Evolutionary conservation across 2,329 filamentous ascomycete species (phyloP), one percentile per base, ranked within the genome.

Genomic region (Arthrinium phaeospermum): DNA sequence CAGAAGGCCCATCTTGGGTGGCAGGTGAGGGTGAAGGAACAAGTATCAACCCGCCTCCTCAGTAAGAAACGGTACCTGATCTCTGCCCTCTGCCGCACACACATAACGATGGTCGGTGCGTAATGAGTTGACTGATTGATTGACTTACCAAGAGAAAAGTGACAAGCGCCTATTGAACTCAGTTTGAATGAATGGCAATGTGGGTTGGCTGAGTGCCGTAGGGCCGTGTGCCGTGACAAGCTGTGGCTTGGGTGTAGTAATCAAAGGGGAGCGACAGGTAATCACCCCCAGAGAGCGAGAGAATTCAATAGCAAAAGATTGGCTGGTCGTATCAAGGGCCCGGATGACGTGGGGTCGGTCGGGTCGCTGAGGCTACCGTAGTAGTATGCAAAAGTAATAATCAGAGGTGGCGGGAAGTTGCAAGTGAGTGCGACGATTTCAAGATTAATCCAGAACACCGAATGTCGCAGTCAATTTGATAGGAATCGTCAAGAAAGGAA

Each of bases 381-480:
- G 41, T 41, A 41, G 57, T 64, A 22, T 41, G 37, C 10, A 41
- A 41, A n/a, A 41, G 57, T 64, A 64, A 37, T 64, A 64, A 41
- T n/a, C 34, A 41, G 57, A 41, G 57, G 57, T 64, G 57, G 57
- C 57, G 57, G 57, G 57, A 64, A 64, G 34, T 5, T 30, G 57
- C 34, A 64, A 64, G 57, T 64, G 57, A 19, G 57, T 64, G 57
- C 57, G 57, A 41, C 57, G 57, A 64, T 13, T 64, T 41, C 57
- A 64, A 64, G 57, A 64, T 64, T 64, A 41, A 64, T 64, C 57
- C 30, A 64, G 57, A 64, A 64, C 57, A 64, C 57, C 57, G 57
- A 64, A 64, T 64, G 57, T 64, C 57, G 57, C 57, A 64, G 57
- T 64, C 34, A 64, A 41, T 14, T 30, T 30, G 27, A n/a, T n/a